Evolutionary conservation across 2,329 filamentous ascomycete species (phyloP).

Genomic region (Lecanosticta acicola): DNA sequence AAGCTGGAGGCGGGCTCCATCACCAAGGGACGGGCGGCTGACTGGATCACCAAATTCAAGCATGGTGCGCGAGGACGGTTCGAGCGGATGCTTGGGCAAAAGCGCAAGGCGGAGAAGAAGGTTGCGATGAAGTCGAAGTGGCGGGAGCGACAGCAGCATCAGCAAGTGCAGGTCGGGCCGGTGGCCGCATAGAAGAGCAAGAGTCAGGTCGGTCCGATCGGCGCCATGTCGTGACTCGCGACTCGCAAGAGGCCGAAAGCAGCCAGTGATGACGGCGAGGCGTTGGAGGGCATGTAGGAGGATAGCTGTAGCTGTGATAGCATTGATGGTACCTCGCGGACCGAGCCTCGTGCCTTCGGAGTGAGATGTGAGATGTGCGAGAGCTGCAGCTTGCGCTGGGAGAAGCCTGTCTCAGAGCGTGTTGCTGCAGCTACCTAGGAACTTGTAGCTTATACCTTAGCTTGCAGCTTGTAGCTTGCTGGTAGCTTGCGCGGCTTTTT

Average conservation of each 20-base stretch:
- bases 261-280: no score
- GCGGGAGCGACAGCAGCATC: constrained; percentile 35
- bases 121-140: constrained; percentile 45
- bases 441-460: background rate
- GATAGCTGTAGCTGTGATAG: no score
- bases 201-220: no score
- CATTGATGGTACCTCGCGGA: background rate
- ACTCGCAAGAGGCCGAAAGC: no score
- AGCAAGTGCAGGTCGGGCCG: constrained; percentile 47
- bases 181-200: constrained; percentile 1
- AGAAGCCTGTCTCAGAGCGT: no score
- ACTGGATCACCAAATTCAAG: constrained; percentile 90
- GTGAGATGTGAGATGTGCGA: no score
- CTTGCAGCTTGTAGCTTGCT: background rate
- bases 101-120: constrained; percentile 32
- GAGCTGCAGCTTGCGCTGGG: no score
- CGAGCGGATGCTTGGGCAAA: constrained; percentile 31
- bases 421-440: no score
- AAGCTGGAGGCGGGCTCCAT: constrained; percentile 53
- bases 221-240: no score
- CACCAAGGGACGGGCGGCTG: constrained; percentile 73
- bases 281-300: no score
- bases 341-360: background rate
- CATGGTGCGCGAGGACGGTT: constrained; percentile 69
- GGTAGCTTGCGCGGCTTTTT: background rate